Percentiles rank a stretch among this genome's conserved stretches.
Evolutionary conservation across 2,329 filamentous ascomycete species (phyloP).

Genomic region (Monosporascus sp.): DNA sequence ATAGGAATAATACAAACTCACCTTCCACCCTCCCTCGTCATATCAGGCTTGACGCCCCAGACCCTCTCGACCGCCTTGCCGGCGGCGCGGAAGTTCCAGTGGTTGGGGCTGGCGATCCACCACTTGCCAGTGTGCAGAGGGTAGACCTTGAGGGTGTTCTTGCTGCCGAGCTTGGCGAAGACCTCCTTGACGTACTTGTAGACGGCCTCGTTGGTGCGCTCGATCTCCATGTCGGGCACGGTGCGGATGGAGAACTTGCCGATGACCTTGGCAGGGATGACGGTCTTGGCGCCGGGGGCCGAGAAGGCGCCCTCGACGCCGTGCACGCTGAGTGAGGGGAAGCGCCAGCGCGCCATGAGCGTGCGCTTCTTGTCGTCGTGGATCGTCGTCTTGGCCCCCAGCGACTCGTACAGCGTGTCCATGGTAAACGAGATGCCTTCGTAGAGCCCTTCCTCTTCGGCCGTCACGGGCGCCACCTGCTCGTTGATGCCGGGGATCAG

Average conservation of each 20-base stretch:
- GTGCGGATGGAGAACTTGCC: constrained; percentile 99
- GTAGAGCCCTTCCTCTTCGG: constrained; percentile 85
- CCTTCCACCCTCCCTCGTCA: constrained; percentile 93
- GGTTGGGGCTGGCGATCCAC: constrained; percentile 96
- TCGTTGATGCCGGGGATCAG: constrained; percentile 90
- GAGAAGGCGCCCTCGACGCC: constrained; percentile 94
- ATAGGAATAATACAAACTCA: constrained; percentile 31
- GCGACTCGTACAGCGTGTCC: constrained; percentile 86
- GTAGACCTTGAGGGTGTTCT: constrained; percentile 81
- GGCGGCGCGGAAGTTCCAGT: constrained; percentile 97
- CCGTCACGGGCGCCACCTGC: constrained; percentile 81
- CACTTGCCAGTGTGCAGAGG: constrained; percentile 92
- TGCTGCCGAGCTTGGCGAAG: constrained; percentile 82
- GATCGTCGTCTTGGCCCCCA: constrained; percentile 85
- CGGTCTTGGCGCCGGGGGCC: constrained; percentile 90
- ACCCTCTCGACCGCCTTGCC: constrained; percentile 95
- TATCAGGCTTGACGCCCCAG: constrained; percentile 87
- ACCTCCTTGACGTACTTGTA: constrained; percentile 77
- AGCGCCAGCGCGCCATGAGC: constrained; percentile 94
- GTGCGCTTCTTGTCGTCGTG: constrained; percentile 84
- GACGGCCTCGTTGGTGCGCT: constrained; percentile 79
- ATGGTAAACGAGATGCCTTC: constrained; percentile 89
- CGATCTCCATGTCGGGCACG: constrained; percentile 94
- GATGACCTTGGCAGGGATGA: constrained; percentile 95
- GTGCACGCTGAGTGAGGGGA: constrained; percentile 89